Percentiles rank a stretch among this genome's conserved stretches.
Evolutionary conservation across 306 rosid genomes (phyloP).

Genomic region (Adenanthera pavonina): DNA sequence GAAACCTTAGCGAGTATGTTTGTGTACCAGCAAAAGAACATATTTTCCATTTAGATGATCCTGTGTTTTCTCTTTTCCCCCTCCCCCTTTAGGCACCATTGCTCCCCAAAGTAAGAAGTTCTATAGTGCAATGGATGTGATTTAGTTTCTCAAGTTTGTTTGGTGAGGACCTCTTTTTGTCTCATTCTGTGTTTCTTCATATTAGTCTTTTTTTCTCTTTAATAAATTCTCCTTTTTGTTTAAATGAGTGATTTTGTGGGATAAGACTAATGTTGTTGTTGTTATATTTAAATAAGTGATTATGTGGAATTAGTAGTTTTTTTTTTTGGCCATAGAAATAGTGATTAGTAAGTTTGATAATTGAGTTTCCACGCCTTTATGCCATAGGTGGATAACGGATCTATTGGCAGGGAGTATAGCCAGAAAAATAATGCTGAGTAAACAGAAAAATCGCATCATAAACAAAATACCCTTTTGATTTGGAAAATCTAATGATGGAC

Average conservation of each 20-base stretch:
- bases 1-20: constrained; percentile 91
- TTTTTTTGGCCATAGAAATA: not conserved
- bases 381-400: not conserved
- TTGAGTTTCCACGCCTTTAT: constrained; percentile 1
- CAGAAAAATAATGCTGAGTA: not conserved
- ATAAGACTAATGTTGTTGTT: not conserved
- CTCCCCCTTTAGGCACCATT: not conserved
- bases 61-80: constrained; percentile 19
- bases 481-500: not conserved
- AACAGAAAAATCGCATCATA: not conserved
- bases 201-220: not conserved
- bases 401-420: not conserved
- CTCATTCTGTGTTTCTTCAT: not conserved
- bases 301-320: not conserved
- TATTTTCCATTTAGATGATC: constrained; percentile 22
- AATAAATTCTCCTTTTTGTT: not conserved
- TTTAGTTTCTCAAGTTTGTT: not conserved
- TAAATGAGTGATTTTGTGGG: not conserved
- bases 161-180: not conserved
- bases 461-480: not conserved
- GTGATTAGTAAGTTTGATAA: constrained; percentile 3
- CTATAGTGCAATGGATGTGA: not conserved
- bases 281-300: not conserved
- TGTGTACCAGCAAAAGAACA: constrained; percentile 30
- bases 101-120: not conserved